Conservation (phyloP, 495 filamentous ascomycete genomes). For the Hypoxylon lienhwacheense region DNA sequence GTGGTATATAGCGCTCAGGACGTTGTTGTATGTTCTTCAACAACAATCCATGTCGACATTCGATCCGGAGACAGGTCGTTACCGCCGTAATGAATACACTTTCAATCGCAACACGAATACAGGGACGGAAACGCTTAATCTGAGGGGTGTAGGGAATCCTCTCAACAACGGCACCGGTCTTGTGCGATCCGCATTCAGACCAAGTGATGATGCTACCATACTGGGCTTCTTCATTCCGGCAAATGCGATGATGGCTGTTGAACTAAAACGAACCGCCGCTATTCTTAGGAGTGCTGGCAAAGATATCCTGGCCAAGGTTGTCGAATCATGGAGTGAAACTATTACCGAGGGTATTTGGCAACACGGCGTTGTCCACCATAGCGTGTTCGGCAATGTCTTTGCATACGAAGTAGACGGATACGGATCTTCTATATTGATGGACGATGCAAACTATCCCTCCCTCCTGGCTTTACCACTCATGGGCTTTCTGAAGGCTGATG, state of each 20-base stretch:
- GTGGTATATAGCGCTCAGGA: constrained; percentile 80
- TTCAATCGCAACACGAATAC: constrained; percentile 78
- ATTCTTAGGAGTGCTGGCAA: constrained; percentile 64
- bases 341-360: constrained; percentile 82
- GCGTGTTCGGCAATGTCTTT: constrained; percentile 84
- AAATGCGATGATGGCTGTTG: constrained; percentile 94
- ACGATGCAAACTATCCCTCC: constrained; percentile 95
- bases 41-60: constrained; percentile 83
- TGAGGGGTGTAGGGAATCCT: constrained; percentile 85
- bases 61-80: constrained; percentile 61
- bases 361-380: constrained; percentile 84
- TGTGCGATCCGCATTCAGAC: constrained; percentile 88
- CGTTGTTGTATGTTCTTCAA: constrained; percentile 70
- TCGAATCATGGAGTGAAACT: constrained; percentile 64
- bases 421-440: constrained; percentile 89
- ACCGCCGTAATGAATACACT: constrained; percentile 74
- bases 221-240: constrained; percentile 94
- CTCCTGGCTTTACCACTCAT: constrained; percentile 83
- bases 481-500: constrained; percentile 70
- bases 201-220: constrained; percentile 97
- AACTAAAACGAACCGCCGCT: constrained; percentile 74
- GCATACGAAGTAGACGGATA: constrained; percentile 98
- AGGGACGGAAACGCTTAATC: constrained; percentile 87
- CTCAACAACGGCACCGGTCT: constrained; percentile 82
- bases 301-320: constrained; percentile 50